A percentile compares a stretch with the other conserved stretches of the same genome.
Evolutionary conservation across 257 asterid species (phyloP).

Genomic region (Capsicum chinense): DNA sequence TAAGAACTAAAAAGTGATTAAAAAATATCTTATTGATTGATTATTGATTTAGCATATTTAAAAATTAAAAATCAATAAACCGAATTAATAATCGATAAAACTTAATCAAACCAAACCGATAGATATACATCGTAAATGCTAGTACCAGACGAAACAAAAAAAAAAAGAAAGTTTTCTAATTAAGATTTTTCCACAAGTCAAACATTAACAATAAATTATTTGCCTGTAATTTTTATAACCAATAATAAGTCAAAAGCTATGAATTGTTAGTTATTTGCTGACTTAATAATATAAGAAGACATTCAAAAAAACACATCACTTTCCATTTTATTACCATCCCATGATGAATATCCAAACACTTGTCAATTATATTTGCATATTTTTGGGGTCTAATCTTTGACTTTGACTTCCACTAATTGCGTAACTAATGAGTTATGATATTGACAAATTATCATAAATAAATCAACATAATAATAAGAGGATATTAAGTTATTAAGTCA

Average conservation of each 20-base stretch:
- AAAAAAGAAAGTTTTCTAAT: no score
- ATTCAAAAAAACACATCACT: neutral
- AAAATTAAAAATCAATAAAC: no score
- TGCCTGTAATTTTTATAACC: neutral
- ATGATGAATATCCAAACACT: neutral
- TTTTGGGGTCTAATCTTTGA: neutral
- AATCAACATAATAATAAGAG: neutral
- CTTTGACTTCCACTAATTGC: slow-evolving; percentile 26
- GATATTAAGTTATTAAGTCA: neutral
- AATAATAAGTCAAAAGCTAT: neutral
- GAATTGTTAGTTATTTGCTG: neutral
- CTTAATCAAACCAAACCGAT: no score
- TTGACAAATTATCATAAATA: neutral
- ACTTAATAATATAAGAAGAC: neutral
- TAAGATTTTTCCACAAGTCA: neutral
- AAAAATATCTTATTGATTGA: no score
- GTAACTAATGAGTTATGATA: neutral
- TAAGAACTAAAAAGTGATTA: no score
- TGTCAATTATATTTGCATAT: slow-evolving; percentile 26
- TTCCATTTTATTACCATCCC: neutral
- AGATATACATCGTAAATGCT: no score
- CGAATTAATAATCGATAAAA: no score
- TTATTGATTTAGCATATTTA: no score
- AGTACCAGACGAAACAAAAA: no score
- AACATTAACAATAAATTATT: neutral